phyloP scores from a whole-genome alignment of 352 stramenopile genomes.

The Achlya hypogyna region DNA sequence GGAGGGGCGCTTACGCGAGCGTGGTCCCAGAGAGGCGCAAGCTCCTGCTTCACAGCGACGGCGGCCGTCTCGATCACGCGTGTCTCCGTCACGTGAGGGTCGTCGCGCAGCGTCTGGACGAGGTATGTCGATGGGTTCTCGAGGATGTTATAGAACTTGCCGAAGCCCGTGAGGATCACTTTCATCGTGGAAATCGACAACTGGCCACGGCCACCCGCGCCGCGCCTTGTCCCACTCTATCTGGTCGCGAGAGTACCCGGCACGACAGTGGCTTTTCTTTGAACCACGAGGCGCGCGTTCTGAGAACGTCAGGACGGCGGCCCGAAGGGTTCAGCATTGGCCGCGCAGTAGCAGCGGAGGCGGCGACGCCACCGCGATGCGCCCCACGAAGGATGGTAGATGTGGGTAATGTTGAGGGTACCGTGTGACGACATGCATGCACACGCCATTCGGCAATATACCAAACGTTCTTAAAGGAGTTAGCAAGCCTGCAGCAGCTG shows the following conservation, averaged over 20 bases:
- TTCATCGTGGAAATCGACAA: background rate
- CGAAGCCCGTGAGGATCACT: constrained; percentile 57
- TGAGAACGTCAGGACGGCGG: too few species aligned
- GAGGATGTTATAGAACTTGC: constrained; percentile 72
- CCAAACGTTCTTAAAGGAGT: too few species aligned
- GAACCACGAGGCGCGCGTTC: too few species aligned
- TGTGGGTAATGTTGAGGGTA: too few species aligned
- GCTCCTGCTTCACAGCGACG: constrained; percentile 26
- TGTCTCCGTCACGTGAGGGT: constrained; percentile 56
- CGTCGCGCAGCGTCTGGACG: constrained; percentile 37
- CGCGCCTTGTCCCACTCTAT: background rate
- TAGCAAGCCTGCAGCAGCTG: background rate
- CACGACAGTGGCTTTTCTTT: background rate
- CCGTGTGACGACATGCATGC: background rate
- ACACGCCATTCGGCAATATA: too few species aligned
- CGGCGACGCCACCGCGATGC: too few species aligned
- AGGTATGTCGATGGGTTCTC: constrained; percentile 70
- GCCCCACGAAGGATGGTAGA: too few species aligned
- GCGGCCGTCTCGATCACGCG: constrained; percentile 64
- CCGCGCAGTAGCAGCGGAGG: too few species aligned
- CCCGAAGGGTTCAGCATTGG: too few species aligned
- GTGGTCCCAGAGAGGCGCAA: constrained; percentile 29
- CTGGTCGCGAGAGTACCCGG: background rate
- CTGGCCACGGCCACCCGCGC: background rate
- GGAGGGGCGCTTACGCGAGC: constrained; percentile 25